phyloP scores from a whole-genome alignment of 257 asterid genomes.

The Capsicum rhomboideum region DNA sequence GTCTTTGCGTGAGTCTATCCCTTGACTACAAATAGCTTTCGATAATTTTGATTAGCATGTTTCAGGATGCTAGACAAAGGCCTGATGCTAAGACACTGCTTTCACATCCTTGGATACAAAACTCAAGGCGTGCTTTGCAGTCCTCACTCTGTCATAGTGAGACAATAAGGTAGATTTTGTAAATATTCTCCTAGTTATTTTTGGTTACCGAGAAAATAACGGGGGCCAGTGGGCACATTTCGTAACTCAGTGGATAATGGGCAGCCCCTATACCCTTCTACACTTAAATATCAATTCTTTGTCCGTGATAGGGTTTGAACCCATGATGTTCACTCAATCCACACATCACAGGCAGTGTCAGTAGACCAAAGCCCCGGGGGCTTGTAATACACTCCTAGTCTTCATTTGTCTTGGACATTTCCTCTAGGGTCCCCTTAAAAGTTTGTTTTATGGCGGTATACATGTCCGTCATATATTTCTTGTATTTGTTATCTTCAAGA shows the following conservation, averaged over 20 bases:
- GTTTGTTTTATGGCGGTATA: background rate
- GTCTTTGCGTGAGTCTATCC: too few species aligned
- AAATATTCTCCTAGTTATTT: too few species aligned
- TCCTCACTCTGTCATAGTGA: too few species aligned
- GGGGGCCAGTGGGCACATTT: background rate
- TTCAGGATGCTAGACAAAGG: too few species aligned
- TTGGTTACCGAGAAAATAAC: background rate
- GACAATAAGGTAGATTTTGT: too few species aligned
- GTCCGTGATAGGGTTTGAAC: background rate
- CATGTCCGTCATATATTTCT: background rate
- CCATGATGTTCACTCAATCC: background rate
- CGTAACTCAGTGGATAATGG: background rate
- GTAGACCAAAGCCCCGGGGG: background rate
- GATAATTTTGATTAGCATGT: too few species aligned
- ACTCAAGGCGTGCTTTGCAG: too few species aligned
- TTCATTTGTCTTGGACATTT: background rate
- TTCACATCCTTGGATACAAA: too few species aligned
- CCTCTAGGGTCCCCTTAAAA: background rate
- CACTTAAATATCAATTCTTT: too few species aligned
- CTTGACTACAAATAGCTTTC: too few species aligned
- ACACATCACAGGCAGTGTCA: background rate
- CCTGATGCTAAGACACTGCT: too few species aligned
- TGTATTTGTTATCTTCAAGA: slow-evolving; percentile 36
- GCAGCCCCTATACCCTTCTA: background rate
- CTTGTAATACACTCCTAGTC: background rate